A percentile compares a stretch with the other conserved stretches of the same genome.
Evolutionary conservation across 495 filamentous ascomycete genomes (phyloP).

Genomic region (Jackrogersella minutella): DNA sequence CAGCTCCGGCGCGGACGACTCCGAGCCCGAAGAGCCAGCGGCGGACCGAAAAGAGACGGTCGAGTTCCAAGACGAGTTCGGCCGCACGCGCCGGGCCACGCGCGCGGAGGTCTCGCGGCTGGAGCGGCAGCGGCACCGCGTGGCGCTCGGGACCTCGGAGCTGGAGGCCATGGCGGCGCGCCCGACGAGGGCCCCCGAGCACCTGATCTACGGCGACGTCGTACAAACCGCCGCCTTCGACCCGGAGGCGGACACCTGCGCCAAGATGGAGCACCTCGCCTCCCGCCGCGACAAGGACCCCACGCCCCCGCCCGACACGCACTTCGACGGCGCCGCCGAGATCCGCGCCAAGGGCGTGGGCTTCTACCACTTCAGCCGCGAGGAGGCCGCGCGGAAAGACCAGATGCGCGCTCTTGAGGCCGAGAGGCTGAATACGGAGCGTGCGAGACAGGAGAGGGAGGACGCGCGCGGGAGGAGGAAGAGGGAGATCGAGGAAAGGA

Average conservation of each 20-base stretch:
- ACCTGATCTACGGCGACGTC: constrained; percentile 83
- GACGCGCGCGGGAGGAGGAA: constrained; percentile 52
- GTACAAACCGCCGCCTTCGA: constrained; percentile 84
- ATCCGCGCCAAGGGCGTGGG: constrained; percentile 87
- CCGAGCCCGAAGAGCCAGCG: constrained; percentile 47
- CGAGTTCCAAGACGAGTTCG: constrained; percentile 91
- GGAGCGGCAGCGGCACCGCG: constrained; percentile 54
- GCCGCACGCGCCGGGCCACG: constrained; percentile 74
- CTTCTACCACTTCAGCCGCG: constrained; percentile 84
- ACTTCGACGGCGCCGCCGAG: constrained; percentile 86
- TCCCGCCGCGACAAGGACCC: constrained; percentile 73
- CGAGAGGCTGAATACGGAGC: constrained; percentile 74
- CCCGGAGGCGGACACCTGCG: constrained; percentile 63
- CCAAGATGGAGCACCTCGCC: constrained; percentile 75
- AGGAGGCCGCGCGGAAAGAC: constrained; percentile 66
- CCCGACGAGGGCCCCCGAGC: constrained; percentile 66
- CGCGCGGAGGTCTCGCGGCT: constrained; percentile 66
- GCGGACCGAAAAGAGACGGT: constrained; percentile 67
- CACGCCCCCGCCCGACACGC: constrained; percentile 78
- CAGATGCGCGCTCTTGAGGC: constrained; percentile 80
- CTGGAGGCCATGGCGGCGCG: constrained; percentile 55
- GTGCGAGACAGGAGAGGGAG: constrained; percentile 62
- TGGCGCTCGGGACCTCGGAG: constrained; percentile 56
- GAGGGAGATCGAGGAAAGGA: constrained; percentile 59
- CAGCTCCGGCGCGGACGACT: constrained; percentile 49